Evolutionary conservation across 257 asterid genomes (phyloP).

Genomic region (Penstemon barbatus): DNA sequence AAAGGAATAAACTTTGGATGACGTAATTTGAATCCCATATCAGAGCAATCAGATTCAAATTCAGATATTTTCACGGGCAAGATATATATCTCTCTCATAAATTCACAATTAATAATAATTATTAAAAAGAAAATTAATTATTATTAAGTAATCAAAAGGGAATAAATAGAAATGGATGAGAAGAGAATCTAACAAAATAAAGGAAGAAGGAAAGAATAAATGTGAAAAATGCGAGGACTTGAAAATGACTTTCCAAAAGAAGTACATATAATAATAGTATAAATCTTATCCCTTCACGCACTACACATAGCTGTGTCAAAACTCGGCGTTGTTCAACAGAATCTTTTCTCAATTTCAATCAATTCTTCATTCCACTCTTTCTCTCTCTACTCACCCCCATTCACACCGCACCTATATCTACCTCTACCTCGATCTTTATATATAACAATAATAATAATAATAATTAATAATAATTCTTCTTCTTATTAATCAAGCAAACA

Average conservation of each 20-base stretch:
- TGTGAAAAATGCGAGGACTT: conserved; percentile 58
- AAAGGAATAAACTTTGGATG: too few species aligned
- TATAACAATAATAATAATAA: background rate
- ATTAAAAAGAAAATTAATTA: too few species aligned
- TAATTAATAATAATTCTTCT: background rate
- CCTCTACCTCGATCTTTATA: too few species aligned
- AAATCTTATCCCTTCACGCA: conserved; percentile 1
- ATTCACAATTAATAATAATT: too few species aligned
- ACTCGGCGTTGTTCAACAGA: conserved; percentile 75
- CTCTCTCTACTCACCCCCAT: conserved; percentile 24
- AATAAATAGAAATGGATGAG: background rate
- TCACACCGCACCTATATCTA: conserved; percentile 6
- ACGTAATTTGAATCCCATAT: too few species aligned
- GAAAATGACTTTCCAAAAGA: conserved; percentile 9
- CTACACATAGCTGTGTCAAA: conserved; percentile 47
- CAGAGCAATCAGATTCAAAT: too few species aligned
- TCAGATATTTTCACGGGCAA: too few species aligned
- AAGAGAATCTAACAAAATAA: background rate
- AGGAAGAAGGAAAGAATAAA: background rate
- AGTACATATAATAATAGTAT: background rate
- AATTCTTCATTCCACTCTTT: conserved; percentile 10
- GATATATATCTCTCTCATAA: too few species aligned
- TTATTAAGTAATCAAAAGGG: too few species aligned
- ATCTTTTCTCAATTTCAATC: conserved; percentile 53
- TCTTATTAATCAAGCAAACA: background rate